These are phyloP conservation scores for Fusarium brevicatenulatum DNA, from an alignment of 2,329 filamentous ascomycete species.

Conservation along the genomic window DNA sequence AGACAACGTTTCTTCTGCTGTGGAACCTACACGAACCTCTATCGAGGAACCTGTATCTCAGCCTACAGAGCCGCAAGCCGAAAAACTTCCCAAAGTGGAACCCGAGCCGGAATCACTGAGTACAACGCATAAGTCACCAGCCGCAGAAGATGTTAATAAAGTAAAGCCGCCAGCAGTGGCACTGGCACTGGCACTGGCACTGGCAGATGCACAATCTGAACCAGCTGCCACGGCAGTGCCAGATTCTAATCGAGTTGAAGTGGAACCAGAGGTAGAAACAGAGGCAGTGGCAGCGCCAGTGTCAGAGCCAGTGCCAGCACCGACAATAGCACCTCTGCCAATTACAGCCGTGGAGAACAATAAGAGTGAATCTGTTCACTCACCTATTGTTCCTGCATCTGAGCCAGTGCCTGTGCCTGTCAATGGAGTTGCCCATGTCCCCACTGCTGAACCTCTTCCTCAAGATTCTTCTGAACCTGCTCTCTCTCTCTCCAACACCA, in stretches of 20 bases:
- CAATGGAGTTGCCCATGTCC: slow-evolving; percentile 13
- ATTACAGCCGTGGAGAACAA: slow-evolving; percentile 1
- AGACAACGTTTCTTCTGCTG: slow-evolving; percentile 13
- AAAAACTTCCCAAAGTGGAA: slow-evolving; percentile 36
- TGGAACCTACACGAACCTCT: slow-evolving; percentile 29
- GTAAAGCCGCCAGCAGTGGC: not conserved
- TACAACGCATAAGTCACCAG: slow-evolving; percentile 14
- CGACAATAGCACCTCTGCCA: not conserved
- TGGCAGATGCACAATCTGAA: slow-evolving; percentile 6
- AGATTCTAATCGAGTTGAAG: not conserved
- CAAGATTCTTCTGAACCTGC: slow-evolving; percentile 5
- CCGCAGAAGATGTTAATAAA: not conserved
- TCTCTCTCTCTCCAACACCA: slow-evolving; percentile 7
- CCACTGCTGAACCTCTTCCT: slow-evolving; percentile 5
- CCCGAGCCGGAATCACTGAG: slow-evolving; percentile 19
- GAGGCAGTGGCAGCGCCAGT: not conserved
- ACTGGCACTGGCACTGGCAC: not conserved
- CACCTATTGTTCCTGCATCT: slow-evolving; percentile 10
- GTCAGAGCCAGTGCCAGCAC: not conserved
- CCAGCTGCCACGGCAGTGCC: slow-evolving; percentile 4
- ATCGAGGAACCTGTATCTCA: slow-evolving; percentile 25
- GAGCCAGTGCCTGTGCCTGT: slow-evolving; percentile 7
- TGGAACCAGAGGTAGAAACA: not conserved
- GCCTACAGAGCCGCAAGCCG: slow-evolving; percentile 31
- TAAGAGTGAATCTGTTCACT: slow-evolving; percentile 20